These are phyloP conservation scores for Cladorrhinum sp. DNA, from an alignment of 2,329 filamentous ascomycete genomes.

Conservation along the genomic window DNA sequence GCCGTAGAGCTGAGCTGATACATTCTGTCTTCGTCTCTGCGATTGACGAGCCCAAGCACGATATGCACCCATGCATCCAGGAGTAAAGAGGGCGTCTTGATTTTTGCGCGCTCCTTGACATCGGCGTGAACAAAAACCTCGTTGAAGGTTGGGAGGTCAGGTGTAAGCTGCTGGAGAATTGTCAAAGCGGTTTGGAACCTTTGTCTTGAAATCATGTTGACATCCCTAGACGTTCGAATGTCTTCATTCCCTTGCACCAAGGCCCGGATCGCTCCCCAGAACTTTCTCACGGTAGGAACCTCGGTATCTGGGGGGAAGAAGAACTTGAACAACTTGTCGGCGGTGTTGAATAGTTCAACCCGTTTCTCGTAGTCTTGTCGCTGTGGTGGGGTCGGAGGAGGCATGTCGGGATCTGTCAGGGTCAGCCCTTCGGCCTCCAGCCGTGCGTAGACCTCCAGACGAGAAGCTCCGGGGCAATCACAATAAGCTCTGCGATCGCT, in stretches of 20 bases:
- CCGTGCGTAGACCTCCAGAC: conserved; percentile 27
- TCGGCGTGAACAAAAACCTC: conserved; percentile 32
- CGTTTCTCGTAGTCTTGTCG: conserved; percentile 32
- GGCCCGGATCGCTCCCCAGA: conserved; percentile 39
- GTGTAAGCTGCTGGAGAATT: background rate
- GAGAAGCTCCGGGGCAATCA: conserved; percentile 16
- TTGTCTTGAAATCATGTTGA: too few species aligned
- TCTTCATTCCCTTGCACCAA: background rate
- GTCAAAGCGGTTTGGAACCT: conserved; percentile 21
- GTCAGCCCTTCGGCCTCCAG: conserved; percentile 17
- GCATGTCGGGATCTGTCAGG: background rate
- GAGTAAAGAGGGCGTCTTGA: conserved; percentile 37
- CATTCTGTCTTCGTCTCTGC: background rate
- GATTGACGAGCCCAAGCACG: conserved; percentile 8
- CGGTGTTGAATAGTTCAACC: conserved; percentile 41
- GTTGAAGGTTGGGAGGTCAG: conserved; percentile 34
- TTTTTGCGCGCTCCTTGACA: conserved; percentile 28
- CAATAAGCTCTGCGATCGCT: conserved; percentile 22
- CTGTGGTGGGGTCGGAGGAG: background rate
- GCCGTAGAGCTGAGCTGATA: background rate
- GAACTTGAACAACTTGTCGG: conserved; percentile 39
- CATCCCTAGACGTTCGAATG: too few species aligned
- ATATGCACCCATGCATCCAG: conserved; percentile 37
- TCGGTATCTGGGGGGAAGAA: conserved; percentile 40
- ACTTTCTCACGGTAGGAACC: conserved; percentile 40